phyloP scores from a whole-genome alignment of 495 filamentous ascomycete genomes.

The Lasiosphaeria miniovina region DNA sequence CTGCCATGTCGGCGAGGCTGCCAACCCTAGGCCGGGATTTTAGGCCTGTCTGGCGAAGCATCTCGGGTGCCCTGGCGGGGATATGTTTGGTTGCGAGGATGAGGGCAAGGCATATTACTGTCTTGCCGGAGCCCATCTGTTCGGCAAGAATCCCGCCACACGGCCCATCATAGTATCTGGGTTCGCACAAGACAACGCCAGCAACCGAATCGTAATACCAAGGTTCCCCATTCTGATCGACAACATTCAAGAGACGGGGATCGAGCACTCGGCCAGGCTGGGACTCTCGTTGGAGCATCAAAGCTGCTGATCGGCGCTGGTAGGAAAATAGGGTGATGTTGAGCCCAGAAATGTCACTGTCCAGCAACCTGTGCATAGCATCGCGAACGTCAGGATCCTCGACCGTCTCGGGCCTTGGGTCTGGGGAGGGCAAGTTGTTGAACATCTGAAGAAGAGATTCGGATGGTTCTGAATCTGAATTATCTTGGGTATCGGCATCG shows the following conservation, averaged over 20 bases:
- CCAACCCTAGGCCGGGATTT: constrained; percentile 21
- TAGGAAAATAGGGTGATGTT: constrained; percentile 70
- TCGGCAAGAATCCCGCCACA: constrained; percentile 76
- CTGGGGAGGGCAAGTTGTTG: constrained; percentile 76
- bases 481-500: background rate
- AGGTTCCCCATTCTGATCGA: constrained; percentile 55
- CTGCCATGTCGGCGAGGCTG: constrained; percentile 61
- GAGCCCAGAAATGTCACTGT: constrained; percentile 55
- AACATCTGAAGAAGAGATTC: constrained; percentile 76
- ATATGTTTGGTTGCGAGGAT: constrained; percentile 78
- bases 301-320: constrained; percentile 76
- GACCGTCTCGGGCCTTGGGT: constrained; percentile 52
- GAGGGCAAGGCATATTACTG: constrained; percentile 77
- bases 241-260: constrained; percentile 60
- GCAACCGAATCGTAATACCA: constrained; percentile 75
- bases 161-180: constrained; percentile 68
- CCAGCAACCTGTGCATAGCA: constrained; percentile 63
- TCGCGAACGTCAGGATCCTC: constrained; percentile 53
- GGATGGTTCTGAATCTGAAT: constrained; percentile 23
- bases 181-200: constrained; percentile 57
- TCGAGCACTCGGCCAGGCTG: constrained; percentile 64
- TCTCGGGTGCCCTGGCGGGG: constrained; percentile 58
- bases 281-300: constrained; percentile 82
- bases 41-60: constrained; percentile 12
- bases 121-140: constrained; percentile 78